A percentile compares a stretch with the other conserved stretches of the same genome.
phyloP scores from a whole-genome alignment of 495 filamentous ascomycete species.

The Xylaria bambusicola region DNA sequence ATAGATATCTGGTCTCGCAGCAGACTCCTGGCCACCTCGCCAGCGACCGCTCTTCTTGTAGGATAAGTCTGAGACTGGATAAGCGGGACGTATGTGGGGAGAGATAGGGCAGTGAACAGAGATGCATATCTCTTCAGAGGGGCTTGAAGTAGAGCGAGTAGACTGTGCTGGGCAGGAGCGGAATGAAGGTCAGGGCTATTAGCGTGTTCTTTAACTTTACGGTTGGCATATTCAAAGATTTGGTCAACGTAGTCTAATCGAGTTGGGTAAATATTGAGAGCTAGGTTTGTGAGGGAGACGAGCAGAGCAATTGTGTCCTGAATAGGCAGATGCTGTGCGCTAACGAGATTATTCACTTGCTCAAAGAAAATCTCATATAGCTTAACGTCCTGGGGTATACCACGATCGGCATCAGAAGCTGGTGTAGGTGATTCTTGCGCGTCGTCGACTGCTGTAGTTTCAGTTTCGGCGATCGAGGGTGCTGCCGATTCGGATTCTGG shows the following conservation, averaged over 20 bases:
- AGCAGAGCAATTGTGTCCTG: constrained; percentile 92
- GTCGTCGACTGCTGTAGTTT: constrained; percentile 39
- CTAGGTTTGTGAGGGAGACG: constrained; percentile 88
- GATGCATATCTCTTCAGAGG: constrained; percentile 89
- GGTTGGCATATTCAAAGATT: constrained; percentile 82
- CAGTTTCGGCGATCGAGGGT: constrained; percentile 34
- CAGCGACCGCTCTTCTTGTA: constrained; percentile 85
- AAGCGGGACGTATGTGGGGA: constrained; percentile 88
- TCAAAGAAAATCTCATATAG: constrained; percentile 98
- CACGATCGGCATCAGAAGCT: constrained; percentile 58
- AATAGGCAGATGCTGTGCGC: constrained; percentile 84
- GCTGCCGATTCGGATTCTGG: too few species aligned
- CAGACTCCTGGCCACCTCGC: constrained; percentile 77
- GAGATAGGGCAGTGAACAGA: constrained; percentile 86
- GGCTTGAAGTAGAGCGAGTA: constrained; percentile 82
- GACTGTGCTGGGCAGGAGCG: constrained; percentile 78
- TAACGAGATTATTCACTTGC: constrained; percentile 90
- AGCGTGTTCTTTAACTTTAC: constrained; percentile 84
- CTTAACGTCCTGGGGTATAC: constrained; percentile 79
- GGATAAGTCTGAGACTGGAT: constrained; percentile 91
- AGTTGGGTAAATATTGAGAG: constrained; percentile 92
- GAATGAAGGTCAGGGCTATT: constrained; percentile 95
- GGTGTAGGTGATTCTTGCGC: constrained; percentile 37
- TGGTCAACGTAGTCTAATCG: constrained; percentile 94
- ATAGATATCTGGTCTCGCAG: constrained; percentile 79